A percentile compares a stretch with the other conserved stretches of the same genome.
phyloP scores from a whole-genome alignment of 805 yeast genomes.

The Kazachstania africana region DNA sequence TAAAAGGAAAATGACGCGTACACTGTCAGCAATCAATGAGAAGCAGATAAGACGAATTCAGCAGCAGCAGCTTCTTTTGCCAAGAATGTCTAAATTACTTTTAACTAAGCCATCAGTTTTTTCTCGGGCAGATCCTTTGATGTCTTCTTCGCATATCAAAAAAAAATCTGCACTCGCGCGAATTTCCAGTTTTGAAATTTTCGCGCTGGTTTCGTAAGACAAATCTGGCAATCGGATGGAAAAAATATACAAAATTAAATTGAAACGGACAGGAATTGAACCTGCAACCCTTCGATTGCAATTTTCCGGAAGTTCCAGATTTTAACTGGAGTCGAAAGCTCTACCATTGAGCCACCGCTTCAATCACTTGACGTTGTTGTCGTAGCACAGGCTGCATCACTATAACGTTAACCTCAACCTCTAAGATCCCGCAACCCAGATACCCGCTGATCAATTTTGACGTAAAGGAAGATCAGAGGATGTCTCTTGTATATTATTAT shows the following conservation, averaged over 20 bases:
- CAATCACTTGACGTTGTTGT: constrained; percentile 11
- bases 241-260: constrained; percentile 12
- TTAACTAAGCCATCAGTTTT: background rate
- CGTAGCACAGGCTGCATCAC: background rate
- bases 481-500: too few species aligned
- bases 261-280: constrained; percentile 67
- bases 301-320: constrained; percentile 19
- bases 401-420: background rate
- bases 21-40: too few species aligned
- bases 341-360: constrained; percentile 63
- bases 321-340: constrained; percentile 51
- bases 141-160: background rate
- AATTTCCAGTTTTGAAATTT: background rate
- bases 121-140: background rate
- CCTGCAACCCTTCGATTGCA: constrained; percentile 62
- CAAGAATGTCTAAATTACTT: too few species aligned
- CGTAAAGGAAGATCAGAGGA: too few species aligned
- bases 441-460: too few species aligned
- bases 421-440: background rate
- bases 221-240: background rate
- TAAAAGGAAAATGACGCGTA: too few species aligned
- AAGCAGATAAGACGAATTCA: too few species aligned
- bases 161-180: background rate
- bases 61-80: too few species aligned
- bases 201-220: background rate